A percentile compares a stretch with the other conserved stretches of the same genome.
phyloP scores from a whole-genome alignment of 169 alveolate species.

The Plasmodium berghei region DNA sequence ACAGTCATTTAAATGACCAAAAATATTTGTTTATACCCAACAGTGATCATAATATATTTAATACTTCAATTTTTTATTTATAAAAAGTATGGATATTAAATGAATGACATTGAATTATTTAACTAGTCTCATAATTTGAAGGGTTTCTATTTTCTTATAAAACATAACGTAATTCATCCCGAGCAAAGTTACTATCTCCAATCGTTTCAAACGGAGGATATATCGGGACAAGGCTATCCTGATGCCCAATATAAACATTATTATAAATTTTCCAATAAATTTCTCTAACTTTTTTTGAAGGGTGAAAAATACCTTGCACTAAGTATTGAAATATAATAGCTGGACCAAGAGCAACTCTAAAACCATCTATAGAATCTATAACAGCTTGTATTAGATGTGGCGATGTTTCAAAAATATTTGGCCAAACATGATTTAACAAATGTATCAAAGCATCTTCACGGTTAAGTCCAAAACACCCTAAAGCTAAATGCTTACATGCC shows the following conservation, averaged over 20 bases:
- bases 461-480: conserved; percentile 95
- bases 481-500: conserved; percentile 98
- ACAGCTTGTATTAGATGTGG: conserved; percentile 98
- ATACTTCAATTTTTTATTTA: no score
- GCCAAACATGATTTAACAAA: conserved; percentile 99
- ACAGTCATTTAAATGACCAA: no score
- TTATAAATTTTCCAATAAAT: conserved; percentile 99
- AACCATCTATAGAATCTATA: conserved; percentile 99
- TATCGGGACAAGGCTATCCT: conserved; percentile 97
- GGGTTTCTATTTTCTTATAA: not conserved
- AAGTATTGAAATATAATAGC: conserved; percentile 96
- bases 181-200: conserved; percentile 25
- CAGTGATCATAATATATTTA: no score
- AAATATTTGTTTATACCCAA: no score
- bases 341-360: conserved; percentile 98
- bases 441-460: conserved; percentile 98
- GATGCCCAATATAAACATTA: conserved; percentile 98
- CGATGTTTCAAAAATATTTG: conserved; percentile 98
- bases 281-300: conserved; percentile 99
- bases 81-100: no score
- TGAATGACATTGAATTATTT: no score
- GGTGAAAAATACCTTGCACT: conserved; percentile 99
- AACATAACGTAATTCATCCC: conserved; percentile 52
- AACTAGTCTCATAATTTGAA: no score
- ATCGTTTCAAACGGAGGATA: conserved; percentile 91